Conservation (phyloP, 1,284 basidiomycete genomes). For the Wallemia hederae region DNA sequence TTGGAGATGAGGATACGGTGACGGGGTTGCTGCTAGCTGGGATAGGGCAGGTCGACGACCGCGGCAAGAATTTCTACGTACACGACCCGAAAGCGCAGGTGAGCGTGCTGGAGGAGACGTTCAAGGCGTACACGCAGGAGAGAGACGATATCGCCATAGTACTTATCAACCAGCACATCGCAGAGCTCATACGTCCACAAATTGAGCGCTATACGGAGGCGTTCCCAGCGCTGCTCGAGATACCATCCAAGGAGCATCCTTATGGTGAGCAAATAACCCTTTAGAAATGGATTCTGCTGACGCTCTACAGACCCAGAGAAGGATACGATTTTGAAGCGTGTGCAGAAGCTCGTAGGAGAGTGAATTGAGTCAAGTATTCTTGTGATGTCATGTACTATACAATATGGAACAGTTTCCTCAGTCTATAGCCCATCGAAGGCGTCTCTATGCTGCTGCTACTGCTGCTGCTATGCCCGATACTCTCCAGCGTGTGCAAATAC, state of each 20-base stretch:
- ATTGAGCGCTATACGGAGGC: conserved; percentile 87
- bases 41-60: conserved; percentile 57
- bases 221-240: conserved; percentile 89
- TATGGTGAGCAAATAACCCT: conserved; percentile 12
- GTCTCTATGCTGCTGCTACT: background rate
- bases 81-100: conserved; percentile 73
- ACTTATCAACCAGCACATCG: conserved; percentile 91
- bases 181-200: conserved; percentile 80
- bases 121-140: conserved; percentile 63
- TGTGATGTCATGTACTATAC: background rate
- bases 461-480: background rate
- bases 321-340: conserved; percentile 35
- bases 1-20: conserved; percentile 93
- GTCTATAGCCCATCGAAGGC: background rate
- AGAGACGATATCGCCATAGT: conserved; percentile 80
- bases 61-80: conserved; percentile 82
- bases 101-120: conserved; percentile 57
- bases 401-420: background rate
- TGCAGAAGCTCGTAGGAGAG: too few relatives aligned
- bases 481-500: background rate
- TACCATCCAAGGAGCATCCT: conserved; percentile 52
- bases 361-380: background rate
- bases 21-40: conserved; percentile 76
- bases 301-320: conserved; percentile 53
- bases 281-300: conserved; percentile 3